Conservation (phyloP, 2,329 filamentous ascomycete genomes). For the Periglandula ipomoeae region DNA sequence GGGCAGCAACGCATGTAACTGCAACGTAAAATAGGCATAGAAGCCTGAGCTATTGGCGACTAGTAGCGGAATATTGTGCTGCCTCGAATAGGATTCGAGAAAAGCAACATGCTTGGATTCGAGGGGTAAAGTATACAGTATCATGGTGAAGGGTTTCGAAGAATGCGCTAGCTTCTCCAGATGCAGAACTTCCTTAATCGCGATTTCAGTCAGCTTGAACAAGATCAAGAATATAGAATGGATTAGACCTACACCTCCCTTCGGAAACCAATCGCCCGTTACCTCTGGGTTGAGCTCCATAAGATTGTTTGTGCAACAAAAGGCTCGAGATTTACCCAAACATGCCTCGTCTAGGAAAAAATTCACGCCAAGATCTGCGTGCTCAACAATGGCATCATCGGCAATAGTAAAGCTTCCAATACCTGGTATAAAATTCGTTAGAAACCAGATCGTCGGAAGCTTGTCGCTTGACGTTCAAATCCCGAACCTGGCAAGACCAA, state of each 20-base stretch:
- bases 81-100: slow-evolving; percentile 37
- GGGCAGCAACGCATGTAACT: slow-evolving; percentile 70
- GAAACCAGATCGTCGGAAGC: neutral
- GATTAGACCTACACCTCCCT: slow-evolving; percentile 22
- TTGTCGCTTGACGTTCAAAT: slow-evolving; percentile 12
- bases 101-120: slow-evolving; percentile 30
- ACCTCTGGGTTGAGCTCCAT: slow-evolving; percentile 92
- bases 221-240: neutral
- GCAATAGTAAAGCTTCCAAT: slow-evolving; percentile 88
- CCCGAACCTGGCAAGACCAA: slow-evolving; percentile 71
- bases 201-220: neutral
- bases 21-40: slow-evolving; percentile 79
- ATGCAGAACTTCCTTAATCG: slow-evolving; percentile 21
- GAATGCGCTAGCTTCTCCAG: slow-evolving; percentile 32
- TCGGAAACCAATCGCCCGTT: slow-evolving; percentile 59
- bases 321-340: slow-evolving; percentile 67
- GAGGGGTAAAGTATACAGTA: slow-evolving; percentile 46
- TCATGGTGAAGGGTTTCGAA: slow-evolving; percentile 38
- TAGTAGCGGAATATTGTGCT: slow-evolving; percentile 62
- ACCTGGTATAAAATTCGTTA: slow-evolving; percentile 35
- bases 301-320: slow-evolving; percentile 67
- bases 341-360: slow-evolving; percentile 84
- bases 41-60: slow-evolving; percentile 86
- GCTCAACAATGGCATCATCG: slow-evolving; percentile 66
- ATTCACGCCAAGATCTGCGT: slow-evolving; percentile 85